Conservation (phyloP, 2,329 filamentous ascomycete species). For the Sporothrix inflata region DNA sequence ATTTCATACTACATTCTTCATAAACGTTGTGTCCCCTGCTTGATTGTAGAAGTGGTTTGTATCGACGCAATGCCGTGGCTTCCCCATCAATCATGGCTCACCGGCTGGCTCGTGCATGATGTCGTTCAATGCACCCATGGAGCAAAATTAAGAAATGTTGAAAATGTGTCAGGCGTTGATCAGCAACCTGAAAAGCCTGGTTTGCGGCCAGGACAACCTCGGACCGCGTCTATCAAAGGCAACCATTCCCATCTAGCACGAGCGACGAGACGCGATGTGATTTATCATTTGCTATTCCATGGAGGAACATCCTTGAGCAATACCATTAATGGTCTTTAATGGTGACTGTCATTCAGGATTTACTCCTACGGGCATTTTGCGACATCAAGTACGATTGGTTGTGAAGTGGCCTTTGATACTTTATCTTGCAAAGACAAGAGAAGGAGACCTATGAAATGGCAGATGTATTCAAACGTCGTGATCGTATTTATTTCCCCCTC, state of each 20-base stretch:
- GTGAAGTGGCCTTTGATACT: no score
- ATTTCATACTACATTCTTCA: background rate
- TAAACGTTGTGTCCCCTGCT: background rate
- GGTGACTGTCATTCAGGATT: background rate
- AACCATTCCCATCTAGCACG: background rate
- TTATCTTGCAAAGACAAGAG: background rate
- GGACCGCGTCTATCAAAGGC: background rate
- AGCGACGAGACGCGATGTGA: background rate
- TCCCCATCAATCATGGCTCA: background rate
- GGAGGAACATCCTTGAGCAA: background rate
- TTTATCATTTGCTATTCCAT: no score
- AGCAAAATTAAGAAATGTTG: background rate
- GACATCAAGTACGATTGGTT: no score
- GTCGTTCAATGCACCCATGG: background rate
- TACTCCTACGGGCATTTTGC: no score
- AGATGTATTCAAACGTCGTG: background rate
- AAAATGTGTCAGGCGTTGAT: background rate
- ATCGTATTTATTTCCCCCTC: background rate
- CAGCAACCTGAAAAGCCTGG: background rate
- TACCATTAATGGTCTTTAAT: background rate
- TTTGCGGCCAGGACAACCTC: background rate
- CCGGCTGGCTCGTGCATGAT: background rate
- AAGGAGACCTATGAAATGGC: background rate
- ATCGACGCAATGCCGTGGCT: background rate
- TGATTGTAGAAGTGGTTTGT: background rate